These are phyloP conservation scores for Fusarium concolor DNA, from an alignment of 2,329 filamentous ascomycete species.

Conservation along the genomic window DNA sequence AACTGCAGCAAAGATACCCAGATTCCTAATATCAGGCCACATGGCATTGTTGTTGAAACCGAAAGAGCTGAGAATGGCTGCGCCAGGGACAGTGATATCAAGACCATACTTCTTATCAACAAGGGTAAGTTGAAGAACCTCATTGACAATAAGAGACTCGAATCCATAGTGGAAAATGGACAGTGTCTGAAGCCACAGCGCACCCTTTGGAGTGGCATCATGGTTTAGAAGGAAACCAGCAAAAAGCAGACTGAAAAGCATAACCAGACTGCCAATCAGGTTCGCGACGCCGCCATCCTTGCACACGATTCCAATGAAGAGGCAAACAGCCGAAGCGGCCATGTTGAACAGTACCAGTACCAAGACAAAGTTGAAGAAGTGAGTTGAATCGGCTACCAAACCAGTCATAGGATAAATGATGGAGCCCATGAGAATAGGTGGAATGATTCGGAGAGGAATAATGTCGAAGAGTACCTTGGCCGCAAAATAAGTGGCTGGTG, in stretches of 20 bases:
- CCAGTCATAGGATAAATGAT: slow-evolving; percentile 99
- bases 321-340: slow-evolving; percentile 89
- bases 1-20: slow-evolving; percentile 82
- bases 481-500: slow-evolving; percentile 91
- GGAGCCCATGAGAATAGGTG: slow-evolving; percentile 92
- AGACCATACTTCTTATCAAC: slow-evolving; percentile 96
- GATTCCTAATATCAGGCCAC: slow-evolving; percentile 84
- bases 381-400: slow-evolving; percentile 80
- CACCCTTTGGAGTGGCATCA: slow-evolving; percentile 86
- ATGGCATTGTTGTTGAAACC: slow-evolving; percentile 90
- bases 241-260: slow-evolving; percentile 97
- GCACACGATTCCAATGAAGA: slow-evolving; percentile 97
- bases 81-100: slow-evolving; percentile 95
- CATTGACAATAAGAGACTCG: slow-evolving; percentile 95
- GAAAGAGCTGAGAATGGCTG: slow-evolving; percentile 93
- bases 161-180: slow-evolving; percentile 99
- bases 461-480: slow-evolving; percentile 99
- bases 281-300: slow-evolving; percentile 92
- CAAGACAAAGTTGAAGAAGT: slow-evolving; percentile 92
- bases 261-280: slow-evolving; percentile 91
- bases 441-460: slow-evolving; percentile 90
- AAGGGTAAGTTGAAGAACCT: slow-evolving; percentile 89
- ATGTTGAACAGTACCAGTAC: slow-evolving; percentile 96
- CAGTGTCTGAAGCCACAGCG: slow-evolving; percentile 89
- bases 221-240: slow-evolving; percentile 95